Conservation (phyloP, 164 flowering plant species). For the Vitis cinerea region DNA sequence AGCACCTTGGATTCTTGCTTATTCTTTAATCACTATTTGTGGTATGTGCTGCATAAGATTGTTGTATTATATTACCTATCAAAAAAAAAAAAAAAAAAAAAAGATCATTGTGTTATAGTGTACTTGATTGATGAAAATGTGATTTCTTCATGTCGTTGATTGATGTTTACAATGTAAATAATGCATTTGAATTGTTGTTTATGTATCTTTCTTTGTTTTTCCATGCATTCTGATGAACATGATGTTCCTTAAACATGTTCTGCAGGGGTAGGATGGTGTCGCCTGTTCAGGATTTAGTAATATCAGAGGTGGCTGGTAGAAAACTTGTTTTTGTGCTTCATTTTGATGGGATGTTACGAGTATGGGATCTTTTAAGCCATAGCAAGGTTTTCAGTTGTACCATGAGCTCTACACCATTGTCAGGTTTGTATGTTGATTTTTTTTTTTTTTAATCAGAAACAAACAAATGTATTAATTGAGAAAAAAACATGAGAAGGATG, state of each 20-base stretch:
- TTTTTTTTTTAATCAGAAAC: not conserved
- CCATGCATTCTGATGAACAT: not conserved
- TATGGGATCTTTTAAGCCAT: conserved; percentile 70
- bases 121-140: too few relatives aligned
- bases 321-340: conserved; percentile 69
- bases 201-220: not conserved
- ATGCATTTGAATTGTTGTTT: not conserved
- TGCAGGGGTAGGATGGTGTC: conserved; percentile 57
- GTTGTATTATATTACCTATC: too few relatives aligned
- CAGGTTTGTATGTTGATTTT: conserved; percentile 35
- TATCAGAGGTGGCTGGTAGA: conserved; percentile 45
- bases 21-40: too few relatives aligned
- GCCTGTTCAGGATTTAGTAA: conserved; percentile 54
- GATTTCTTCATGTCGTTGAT: too few relatives aligned
- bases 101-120: too few relatives aligned
- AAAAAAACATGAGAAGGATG: too few relatives aligned
- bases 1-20: too few relatives aligned
- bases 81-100: too few relatives aligned
- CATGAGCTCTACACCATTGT: conserved; percentile 26
- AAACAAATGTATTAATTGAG: too few relatives aligned
- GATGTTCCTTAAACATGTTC: conserved; percentile 4
- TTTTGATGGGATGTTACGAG: conserved; percentile 69
- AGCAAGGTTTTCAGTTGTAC: conserved; percentile 51
- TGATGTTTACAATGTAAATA: too few relatives aligned
- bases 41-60: too few relatives aligned